Evolutionary conservation across 2,329 filamentous ascomycete species (phyloP).

Genomic region (Gyromitra esculenta): DNA sequence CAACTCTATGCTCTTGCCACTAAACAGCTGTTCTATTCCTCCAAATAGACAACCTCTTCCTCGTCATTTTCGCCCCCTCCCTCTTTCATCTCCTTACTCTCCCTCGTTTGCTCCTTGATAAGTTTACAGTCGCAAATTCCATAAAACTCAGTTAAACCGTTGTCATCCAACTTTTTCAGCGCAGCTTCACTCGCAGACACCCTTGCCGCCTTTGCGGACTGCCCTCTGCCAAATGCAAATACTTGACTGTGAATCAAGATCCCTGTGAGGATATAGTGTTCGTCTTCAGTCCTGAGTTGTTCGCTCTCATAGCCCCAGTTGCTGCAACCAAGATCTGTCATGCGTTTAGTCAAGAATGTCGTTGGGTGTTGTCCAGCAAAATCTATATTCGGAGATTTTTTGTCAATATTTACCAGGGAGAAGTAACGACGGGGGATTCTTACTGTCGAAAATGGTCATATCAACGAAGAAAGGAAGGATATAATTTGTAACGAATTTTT

Average conservation of each 20-base stretch:
- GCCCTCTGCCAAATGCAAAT: conserved; percentile 70
- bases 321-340: conserved; percentile 60
- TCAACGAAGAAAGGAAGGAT: conserved; percentile 82
- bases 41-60: conserved; percentile 62
- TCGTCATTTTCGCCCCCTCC: conserved; percentile 61
- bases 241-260: conserved; percentile 79
- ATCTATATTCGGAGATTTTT: conserved; percentile 56
- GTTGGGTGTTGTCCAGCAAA: conserved; percentile 89
- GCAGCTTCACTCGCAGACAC: conserved; percentile 71
- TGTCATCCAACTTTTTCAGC: conserved; percentile 62
- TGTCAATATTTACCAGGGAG: background rate
- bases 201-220: conserved; percentile 78
- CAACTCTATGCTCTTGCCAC: background rate
- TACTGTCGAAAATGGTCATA: conserved; percentile 82
- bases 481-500: conserved; percentile 78
- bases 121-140: conserved; percentile 54
- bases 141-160: conserved; percentile 46
- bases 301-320: conserved; percentile 68
- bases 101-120: conserved; percentile 60
- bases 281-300: conserved; percentile 65
- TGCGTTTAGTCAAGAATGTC: conserved; percentile 67
- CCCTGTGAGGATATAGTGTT: conserved; percentile 70
- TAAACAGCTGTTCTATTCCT: conserved; percentile 23
- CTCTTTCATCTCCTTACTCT: conserved; percentile 52
- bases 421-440: background rate